Evolutionary conservation across 805 yeast species (phyloP), one percentile per base, ranked within the genome.

Genomic region (Kazachstania viticola): DNA sequence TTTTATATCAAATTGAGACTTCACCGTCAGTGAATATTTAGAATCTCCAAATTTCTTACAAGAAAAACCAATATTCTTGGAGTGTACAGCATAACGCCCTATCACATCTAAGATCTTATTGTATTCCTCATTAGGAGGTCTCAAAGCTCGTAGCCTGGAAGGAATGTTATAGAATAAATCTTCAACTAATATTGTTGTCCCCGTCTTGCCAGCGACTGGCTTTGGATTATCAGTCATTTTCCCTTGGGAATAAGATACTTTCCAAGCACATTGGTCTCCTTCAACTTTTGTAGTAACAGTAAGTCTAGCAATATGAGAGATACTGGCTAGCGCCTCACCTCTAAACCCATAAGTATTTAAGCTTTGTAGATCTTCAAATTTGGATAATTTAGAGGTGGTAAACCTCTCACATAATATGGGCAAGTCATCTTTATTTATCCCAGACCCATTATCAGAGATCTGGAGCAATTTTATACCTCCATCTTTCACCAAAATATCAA

Each of bases 261-360:
- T 72, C 71, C 79, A 79, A 0, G 95, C 96, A 46, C 83, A 68
- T 0, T 67, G 59, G 1, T 75, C 69, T 1, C 58, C 66, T 5
- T 42, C 47, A 0, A 80, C 73, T 54, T 81, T 85, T 0, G 96
- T 82, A 2, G 76, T 67, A 5, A 91, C 93, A 0, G 83, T 67
- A 2, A 91, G 60, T 36, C 85, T 78, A 0, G 96, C 68, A 14
- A 91, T 78, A 48, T 88, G 95, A 0, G 95, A 84, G 6, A 91
- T 87, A 49, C 91, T 77, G 1, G 97, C 95, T 30, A 91, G 62
- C 0, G 98, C 98, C 55, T 91, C 98, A 12, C 98, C 98, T 34
- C 98, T 66, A 52, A 91, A 91, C 4, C 98, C 98, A 53, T 84
- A 84, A 0, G 97, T 87, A 15, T 69, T 61, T 16, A 91, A 71